Percentiles rank a stretch among this genome's conserved stretches.
Evolutionary conservation across 306 rosid species (phyloP).

Genomic region (Glycine tomentella): DNA sequence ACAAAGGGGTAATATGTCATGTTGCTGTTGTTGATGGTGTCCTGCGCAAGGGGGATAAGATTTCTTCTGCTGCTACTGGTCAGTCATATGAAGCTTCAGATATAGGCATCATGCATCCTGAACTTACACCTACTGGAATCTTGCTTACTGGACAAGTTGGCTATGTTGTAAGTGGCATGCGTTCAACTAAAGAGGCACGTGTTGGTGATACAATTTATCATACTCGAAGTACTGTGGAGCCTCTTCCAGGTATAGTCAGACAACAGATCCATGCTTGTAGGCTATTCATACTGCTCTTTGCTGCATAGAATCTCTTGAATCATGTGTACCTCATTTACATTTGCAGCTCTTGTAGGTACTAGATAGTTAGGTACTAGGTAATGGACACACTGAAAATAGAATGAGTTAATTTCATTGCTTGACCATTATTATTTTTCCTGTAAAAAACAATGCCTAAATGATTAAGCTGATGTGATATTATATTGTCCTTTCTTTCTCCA

Average conservation of each 20-base stretch:
- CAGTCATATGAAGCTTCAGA: constrained; percentile 48
- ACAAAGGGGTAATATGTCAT: constrained; percentile 39
- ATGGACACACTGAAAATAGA: constrained; percentile 33
- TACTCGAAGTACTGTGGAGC: constrained; percentile 56
- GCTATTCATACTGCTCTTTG: constrained; percentile 23
- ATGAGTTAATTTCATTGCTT: constrained; percentile 34
- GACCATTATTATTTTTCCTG: constrained; percentile 21
- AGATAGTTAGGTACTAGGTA: too few species aligned
- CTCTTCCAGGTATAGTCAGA: constrained; percentile 73
- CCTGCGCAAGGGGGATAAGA: constrained; percentile 27
- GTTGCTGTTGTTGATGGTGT: constrained; percentile 25
- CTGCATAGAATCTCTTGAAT: constrained; percentile 21
- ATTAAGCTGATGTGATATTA: constrained; percentile 12
- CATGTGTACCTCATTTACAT: background rate
- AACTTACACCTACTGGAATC: constrained; percentile 83
- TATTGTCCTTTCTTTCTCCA: background rate
- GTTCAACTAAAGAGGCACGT: constrained; percentile 94
- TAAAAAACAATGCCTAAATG: background rate
- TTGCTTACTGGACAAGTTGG: constrained; percentile 96
- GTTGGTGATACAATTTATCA: constrained; percentile 93
- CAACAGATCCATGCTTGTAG: constrained; percentile 15
- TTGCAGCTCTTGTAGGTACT: background rate
- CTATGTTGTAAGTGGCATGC: constrained; percentile 96
- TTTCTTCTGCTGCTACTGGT: constrained; percentile 17
- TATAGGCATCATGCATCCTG: constrained; percentile 97